phyloP scores from a whole-genome alignment of 306 rosid genomes.

The Rubus parviflorus region DNA sequence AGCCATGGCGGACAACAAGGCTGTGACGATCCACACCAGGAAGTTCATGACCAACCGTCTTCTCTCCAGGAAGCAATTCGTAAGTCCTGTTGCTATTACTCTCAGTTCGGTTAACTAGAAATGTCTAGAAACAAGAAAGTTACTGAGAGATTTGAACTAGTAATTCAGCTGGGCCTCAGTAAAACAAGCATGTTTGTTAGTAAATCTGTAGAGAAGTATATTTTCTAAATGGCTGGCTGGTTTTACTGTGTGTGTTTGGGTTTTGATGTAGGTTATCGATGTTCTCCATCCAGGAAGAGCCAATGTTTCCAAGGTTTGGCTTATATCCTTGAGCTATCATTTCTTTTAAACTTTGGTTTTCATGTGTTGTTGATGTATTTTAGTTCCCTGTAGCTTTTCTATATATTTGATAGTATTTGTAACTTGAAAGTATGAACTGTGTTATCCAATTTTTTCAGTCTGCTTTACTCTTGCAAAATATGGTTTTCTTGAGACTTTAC shows the following conservation, averaged over 20 bases:
- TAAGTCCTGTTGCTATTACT: slow-evolving; percentile 31
- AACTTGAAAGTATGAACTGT: not conserved
- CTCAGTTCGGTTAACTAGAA: not conserved
- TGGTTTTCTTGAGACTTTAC: not conserved
- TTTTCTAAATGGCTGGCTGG: not conserved
- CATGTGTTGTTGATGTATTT: not conserved
- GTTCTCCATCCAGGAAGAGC: slow-evolving; percentile 93
- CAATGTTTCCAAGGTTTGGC: slow-evolving; percentile 78
- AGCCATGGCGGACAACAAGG: slow-evolving; percentile 79
- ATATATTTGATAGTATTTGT: not conserved
- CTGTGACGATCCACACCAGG: slow-evolving; percentile 79
- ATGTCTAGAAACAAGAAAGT: not conserved
- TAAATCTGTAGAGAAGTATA: not conserved
- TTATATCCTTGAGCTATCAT: not conserved
- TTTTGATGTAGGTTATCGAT: slow-evolving; percentile 57
- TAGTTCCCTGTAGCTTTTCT: not conserved
- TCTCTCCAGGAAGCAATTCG: slow-evolving; percentile 87
- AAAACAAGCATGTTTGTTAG: not conserved
- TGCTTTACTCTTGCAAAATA: not conserved
- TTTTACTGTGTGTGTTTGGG: not conserved
- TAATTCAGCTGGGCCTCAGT: not conserved
- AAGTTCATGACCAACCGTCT: slow-evolving; percentile 95
- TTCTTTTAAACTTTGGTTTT: not conserved
- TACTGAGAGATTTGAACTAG: not conserved
- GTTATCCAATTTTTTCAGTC: not conserved